Base-by-base conservation (phyloP, 2,329 filamentous ascomycete species). In the Cladosporium sp. region DNA sequence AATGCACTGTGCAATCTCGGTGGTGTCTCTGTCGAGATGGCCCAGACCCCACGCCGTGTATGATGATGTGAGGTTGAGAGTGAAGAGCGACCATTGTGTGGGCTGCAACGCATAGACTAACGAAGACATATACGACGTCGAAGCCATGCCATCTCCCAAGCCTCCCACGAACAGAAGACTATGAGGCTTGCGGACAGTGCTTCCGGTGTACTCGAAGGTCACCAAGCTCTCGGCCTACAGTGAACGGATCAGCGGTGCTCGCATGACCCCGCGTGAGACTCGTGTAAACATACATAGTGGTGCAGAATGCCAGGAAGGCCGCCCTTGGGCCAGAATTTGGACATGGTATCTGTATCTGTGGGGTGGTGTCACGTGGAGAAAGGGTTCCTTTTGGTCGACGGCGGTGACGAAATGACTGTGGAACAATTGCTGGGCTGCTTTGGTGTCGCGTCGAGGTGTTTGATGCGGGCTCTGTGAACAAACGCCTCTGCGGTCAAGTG, bases 21-120 rank as follows among this genome's bases (percentile, higher is more conserved):
- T 75, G 3, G 84, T 82, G 72, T 89, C 87, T 65, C 79, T 79
- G 58, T 80, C 76, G 5, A 89, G 79, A 51, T 79, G 83, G 36
- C 79, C 76, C 3, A 81, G 79, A 21, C 85, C 86, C 82, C 85
- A 89, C 58, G 82, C 82, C 43, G 77, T 77, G 68, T 85, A 85
- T 1, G 84, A 82, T 0, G 84, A 86, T 23, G 79, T 80, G 3
- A 76, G 68, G 13, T 66, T 67, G 32, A 69, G 69, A 5, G 72
- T 73, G 23, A 83, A 81, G 23, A 89, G 73, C 14, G 78, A 78
- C 86, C 86, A 89, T 48, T 63, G 60, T 23, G 56, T 74, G 71
- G 62, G 67, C 43, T 71, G 60, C 21, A 73, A 57, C 10, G 71
- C 67, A 36, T 69, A 67, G 16, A 66, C 70, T 25, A 73, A 64